Base-by-base conservation (phyloP, 805 yeast genomes). In the Ogataea ramenticola region DNA sequence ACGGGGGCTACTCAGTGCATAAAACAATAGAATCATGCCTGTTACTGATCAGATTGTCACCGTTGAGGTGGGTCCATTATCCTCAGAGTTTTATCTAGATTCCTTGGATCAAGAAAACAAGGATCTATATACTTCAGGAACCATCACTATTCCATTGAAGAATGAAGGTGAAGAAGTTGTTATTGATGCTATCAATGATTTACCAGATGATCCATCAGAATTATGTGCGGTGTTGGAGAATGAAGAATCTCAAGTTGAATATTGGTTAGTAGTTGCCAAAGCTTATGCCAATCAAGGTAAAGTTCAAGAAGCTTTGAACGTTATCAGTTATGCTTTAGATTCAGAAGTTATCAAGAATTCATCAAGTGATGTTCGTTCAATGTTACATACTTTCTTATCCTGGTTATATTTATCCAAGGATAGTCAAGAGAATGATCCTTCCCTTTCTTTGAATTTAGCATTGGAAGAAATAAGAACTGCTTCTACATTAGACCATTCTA, bases 131-230 rank as follows among this genome's bases (percentile, higher is more conserved):
- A 46, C 53, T 1, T 49, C 61, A 10, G 50, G 49, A 15, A 58
- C 54, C 38, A 56, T 62, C 15, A 51, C 65, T 12, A 83, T 91
- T 56, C 96, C 96, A 36, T 68, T 88, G 58, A 73, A 72, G 49
- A 83, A 75, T 45, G 80, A 82, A 46, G 86, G 83, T 54, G 96
- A 89, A 65, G 85, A 87, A 48, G 96, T 91, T 49, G 83, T 87
- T 42, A 77, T 93, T 52, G 91, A 89, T 56, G 72, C 85, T 47
- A 75, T 75, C 42, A 79, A 80, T 31, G 98, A 91, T 57, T 70
- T 89, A 45, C 95, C 96, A 4, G 96, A 86, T 20, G 96, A 91
- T 60, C 86, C 96, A 4, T 73, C 79, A 38, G 98, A 93, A 57
- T 71, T 93, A 49, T 79, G 85, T 50, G 75, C 78, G 24, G 74